Evolutionary conservation across 306 rosid genomes (phyloP).

Genomic region (Carpinus fangiana): DNA sequence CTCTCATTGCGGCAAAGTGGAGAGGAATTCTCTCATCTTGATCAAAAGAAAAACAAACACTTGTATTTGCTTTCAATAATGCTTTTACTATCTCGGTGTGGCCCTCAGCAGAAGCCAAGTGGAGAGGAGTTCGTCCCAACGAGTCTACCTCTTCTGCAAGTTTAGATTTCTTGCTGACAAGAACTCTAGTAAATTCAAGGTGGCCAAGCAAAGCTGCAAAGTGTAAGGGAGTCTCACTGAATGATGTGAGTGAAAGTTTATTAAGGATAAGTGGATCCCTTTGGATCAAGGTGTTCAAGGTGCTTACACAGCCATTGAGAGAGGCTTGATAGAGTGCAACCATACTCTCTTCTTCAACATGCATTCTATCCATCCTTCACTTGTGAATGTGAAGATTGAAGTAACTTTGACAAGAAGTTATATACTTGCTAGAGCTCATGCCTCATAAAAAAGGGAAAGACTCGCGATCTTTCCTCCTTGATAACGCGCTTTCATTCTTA

Average conservation of each 20-base stretch:
- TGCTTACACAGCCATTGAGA: background rate
- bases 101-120: conserved; percentile 24
- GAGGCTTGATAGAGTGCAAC: background rate
- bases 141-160: conserved; percentile 5
- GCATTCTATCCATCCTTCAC: background rate
- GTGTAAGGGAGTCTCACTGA: conserved; percentile 19
- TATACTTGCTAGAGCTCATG: no score
- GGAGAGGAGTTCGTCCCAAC: conserved; percentile 1
- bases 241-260: conserved; percentile 18
- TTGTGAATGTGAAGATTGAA: no score
- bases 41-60: background rate
- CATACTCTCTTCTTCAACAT: background rate
- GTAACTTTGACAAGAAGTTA: no score
- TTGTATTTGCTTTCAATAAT: background rate
- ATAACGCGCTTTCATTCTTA: no score
- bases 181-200: background rate
- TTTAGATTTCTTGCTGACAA: background rate
- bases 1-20: conserved; percentile 27
- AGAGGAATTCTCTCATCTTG: conserved; percentile 23
- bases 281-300: conserved; percentile 15
- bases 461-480: no score
- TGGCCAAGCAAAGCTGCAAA: conserved; percentile 19
- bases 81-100: conserved; percentile 6
- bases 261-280: background rate
- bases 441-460: no score